phyloP scores from a whole-genome alignment of 352 stramenopile genomes.

The Hyaloperonospora brassicae region DNA sequence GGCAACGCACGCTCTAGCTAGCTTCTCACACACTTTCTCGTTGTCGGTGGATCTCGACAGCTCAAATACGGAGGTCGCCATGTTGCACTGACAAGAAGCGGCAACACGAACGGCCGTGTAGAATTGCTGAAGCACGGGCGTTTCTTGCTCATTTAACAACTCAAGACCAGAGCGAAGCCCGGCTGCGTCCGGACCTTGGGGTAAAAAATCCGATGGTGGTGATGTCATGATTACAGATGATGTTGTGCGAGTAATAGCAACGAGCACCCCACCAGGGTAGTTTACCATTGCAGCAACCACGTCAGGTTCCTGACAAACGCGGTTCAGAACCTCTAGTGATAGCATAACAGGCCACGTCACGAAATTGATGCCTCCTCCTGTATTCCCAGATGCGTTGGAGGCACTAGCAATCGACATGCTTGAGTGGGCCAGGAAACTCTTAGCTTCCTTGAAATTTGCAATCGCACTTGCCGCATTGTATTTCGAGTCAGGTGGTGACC shows the following conservation, averaged over 20 bases:
- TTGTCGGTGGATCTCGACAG: constrained; percentile 46
- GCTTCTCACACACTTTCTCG: constrained; percentile 34
- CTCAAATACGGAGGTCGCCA: constrained; percentile 68
- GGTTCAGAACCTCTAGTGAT: constrained; percentile 75
- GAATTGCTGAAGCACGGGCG: constrained; percentile 66
- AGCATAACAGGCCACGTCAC: constrained; percentile 81
- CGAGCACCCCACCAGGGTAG: constrained; percentile 47
- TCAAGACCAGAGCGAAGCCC: constrained; percentile 61
- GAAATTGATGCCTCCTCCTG: constrained; percentile 42
- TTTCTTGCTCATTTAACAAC: constrained; percentile 76
- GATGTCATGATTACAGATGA: constrained; percentile 78
- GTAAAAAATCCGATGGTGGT: constrained; percentile 58
- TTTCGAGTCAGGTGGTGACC: constrained; percentile 26
- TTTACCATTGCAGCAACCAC: constrained; percentile 67
- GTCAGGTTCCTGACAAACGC: constrained; percentile 50
- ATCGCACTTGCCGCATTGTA: constrained; percentile 29
- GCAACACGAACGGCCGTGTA: constrained; percentile 74
- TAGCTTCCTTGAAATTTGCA: constrained; percentile 44
- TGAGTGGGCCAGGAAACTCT: constrained; percentile 53
- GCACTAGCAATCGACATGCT: constrained; percentile 22
- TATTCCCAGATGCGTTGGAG: constrained; percentile 7
- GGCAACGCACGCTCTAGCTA: constrained; percentile 53
- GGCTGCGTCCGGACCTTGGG: constrained; percentile 31
- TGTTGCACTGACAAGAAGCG: constrained; percentile 63
- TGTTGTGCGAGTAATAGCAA: constrained; percentile 51